These are phyloP conservation scores for Hypoxylon crocopeplum DNA, from an alignment of 495 filamentous ascomycete genomes.

Conservation along the genomic window DNA sequence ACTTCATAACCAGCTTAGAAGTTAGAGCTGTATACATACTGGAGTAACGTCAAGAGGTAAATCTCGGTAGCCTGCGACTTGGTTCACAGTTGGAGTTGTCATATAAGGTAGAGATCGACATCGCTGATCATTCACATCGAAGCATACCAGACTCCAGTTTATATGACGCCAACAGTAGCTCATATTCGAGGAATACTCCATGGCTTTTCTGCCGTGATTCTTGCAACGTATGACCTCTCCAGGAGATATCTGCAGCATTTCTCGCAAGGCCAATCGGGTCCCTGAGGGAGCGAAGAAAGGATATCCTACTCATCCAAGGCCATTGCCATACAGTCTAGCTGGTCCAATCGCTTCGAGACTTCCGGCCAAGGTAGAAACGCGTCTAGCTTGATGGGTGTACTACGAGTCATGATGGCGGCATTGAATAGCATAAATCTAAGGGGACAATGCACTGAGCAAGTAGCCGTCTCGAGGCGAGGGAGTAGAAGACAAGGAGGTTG, in stretches of 20 bases:
- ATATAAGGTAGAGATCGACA: constrained; percentile 24
- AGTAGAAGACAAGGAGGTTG: constrained; percentile 23
- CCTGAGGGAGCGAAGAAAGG: constrained; percentile 22
- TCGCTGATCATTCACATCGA: background rate
- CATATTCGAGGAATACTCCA: constrained; percentile 1
- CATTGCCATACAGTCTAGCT: constrained; percentile 8
- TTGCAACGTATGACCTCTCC: constrained; percentile 24
- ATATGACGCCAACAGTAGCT: constrained; percentile 15
- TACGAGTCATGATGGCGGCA: constrained; percentile 14
- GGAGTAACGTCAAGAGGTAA: constrained; percentile 10
- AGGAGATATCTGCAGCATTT: constrained; percentile 7
- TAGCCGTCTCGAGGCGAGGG: constrained; percentile 28
- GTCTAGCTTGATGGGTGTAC: constrained; percentile 15
- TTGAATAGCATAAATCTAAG: constrained; percentile 15
- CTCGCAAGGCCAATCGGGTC: constrained; percentile 28
- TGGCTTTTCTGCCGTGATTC: constrained; percentile 5
- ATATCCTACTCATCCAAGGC: constrained; percentile 9
- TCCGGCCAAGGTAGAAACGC: constrained; percentile 10
- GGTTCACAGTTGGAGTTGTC: constrained; percentile 9
- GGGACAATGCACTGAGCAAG: constrained; percentile 31
- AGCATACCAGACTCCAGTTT: constrained; percentile 13
- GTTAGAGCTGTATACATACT: constrained; percentile 24
- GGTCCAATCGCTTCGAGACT: constrained; percentile 17
- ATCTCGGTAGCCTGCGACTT: constrained; percentile 8
- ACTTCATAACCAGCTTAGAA: background rate